Base-by-base conservation (phyloP, 495 filamentous ascomycete genomes). In the Pyrenopolyporus hunteri region DNA sequence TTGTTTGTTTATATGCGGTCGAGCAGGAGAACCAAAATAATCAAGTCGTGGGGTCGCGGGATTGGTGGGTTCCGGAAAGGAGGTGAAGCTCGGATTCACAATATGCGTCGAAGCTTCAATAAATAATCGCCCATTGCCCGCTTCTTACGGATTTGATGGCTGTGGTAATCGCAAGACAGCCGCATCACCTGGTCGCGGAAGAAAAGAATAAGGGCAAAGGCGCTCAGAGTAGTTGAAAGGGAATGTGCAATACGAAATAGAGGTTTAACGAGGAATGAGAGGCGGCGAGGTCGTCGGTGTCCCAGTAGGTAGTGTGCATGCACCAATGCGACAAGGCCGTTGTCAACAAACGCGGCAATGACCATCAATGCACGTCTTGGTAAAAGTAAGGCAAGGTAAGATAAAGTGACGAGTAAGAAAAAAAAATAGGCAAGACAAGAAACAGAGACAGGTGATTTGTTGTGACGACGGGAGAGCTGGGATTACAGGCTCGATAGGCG, bases 331-430 rank as follows among this genome's bases (percentile, higher is more conserved):
- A 58, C 51, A 55, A 52, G 26, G 46, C 20, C 37, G 42, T 57
- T 55, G 48, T 57, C 54, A 51, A 71, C 59, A 69, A 63, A 59
- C 63, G 63, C 58, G 68, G 60, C 62, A 66, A 57, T 49, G 59
- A 51, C 63, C 53, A 73, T 76, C 64, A 71, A 69, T 69, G 66
- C 66, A 66, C 56, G 55, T 33, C 55, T 40, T 35, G 57, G 35
- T 44, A 55, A 55, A 25, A 53, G 53, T 39, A 44, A 62, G 29
- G 40, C 40, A 46, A 36, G 40, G 25, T 23, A 31, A 55, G 39
- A 28, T n/a, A n/a, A n/a, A n/a, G n/a, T n/a, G n/a, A n/a, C n/a
- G n/a, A n/a, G n/a, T n/a, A n/a, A n/a, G n/a, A n/a, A n/a, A n/a
- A n/a, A n/a, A n/a, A n/a, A n/a, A n/a, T n/a, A n/a, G n/a, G n/a